Conservation (phyloP, 2,329 filamentous ascomycete species). For the Paecilomyces sp. region DNA sequence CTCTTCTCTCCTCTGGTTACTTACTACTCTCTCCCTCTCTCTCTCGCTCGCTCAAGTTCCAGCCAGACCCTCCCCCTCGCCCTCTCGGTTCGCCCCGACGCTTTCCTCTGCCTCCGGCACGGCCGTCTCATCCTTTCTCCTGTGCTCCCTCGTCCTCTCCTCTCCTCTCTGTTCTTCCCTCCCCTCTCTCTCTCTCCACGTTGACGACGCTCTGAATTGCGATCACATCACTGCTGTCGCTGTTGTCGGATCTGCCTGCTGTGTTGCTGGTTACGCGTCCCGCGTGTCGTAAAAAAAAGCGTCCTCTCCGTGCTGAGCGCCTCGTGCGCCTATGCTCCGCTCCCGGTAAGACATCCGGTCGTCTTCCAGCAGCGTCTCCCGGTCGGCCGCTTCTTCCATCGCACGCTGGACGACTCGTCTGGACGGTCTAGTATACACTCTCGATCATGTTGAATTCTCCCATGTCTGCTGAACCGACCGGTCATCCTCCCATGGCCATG, state of each 20-base stretch:
- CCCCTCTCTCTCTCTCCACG: conserved; percentile 2
- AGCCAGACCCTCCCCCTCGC: not conserved
- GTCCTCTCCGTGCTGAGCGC: not conserved
- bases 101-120: not conserved
- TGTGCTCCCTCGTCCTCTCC: not conserved
- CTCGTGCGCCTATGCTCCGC: conserved; percentile 3
- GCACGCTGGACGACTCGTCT: not conserved
- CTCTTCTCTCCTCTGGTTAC: no score
- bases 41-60: not conserved
- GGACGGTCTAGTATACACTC: not conserved
- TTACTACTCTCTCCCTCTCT: no score
- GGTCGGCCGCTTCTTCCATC: not conserved
- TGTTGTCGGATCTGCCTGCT: no score
- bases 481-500: conserved; percentile 16
- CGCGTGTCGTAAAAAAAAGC: conserved; percentile 2
- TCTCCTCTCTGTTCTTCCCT: conserved; percentile 4
- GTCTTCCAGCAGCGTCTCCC: not conserved
- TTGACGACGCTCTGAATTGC: not conserved
- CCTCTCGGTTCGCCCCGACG: not conserved
- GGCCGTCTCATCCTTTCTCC: conserved; percentile 4
- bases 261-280: not conserved
- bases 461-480: not conserved
- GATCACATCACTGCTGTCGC: no score
- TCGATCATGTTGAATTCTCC: not conserved
- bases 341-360: conserved; percentile 1